Base-by-base conservation (phyloP, 106 monocot species). In the Allium sativum region DNA sequence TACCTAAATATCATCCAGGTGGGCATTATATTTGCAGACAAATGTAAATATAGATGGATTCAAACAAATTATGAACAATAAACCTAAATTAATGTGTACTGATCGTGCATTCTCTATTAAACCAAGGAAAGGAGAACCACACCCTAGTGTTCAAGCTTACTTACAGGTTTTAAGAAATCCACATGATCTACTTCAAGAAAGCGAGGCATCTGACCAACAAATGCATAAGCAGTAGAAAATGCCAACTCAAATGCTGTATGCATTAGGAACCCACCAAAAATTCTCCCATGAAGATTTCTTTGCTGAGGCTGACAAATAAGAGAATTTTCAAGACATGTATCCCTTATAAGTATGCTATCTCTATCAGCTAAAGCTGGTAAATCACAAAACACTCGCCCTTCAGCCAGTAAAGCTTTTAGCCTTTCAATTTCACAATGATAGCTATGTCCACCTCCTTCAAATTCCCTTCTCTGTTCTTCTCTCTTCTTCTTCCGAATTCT, bases 181-280 rank as follows among this genome's bases (percentile, higher is more conserved):
- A 96, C 91, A 72, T 96, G 96, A 76, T 96, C 96, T 51, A 91
- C 91, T 76, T 96, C 96, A 69, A 91, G 70, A 71, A 96, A 96
- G 48, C 69, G 74, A 53, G 91, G 96, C 77, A 70, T 84, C 45
- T 80, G 90, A 12, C 96, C 96, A 42, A 82, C 73, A 66, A 96
- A 96, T 17, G 91, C 91, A 76, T 96, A 96, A 13, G 96, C 91
- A 51, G 96, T 96, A 18, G 96, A 96, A 74, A 96, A 96, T 31
- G 84, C 90, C 46, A 96, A 72, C 63, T 91, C 96, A 72, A 88
- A 96, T 43, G 96, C 96, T 48, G 73, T 70, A 42, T 96, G 79
- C 96, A 96, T 96, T 69, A 96, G 64, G 67, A 96, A 96, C 7
- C 96, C 96, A 48, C 96, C 96, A 76, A 96, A 96, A 58, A 96